Evolutionary conservation across 2,329 filamentous ascomycete species (phyloP), one percentile per base, ranked within the genome.

Genomic region (Didymella arachidicola): DNA sequence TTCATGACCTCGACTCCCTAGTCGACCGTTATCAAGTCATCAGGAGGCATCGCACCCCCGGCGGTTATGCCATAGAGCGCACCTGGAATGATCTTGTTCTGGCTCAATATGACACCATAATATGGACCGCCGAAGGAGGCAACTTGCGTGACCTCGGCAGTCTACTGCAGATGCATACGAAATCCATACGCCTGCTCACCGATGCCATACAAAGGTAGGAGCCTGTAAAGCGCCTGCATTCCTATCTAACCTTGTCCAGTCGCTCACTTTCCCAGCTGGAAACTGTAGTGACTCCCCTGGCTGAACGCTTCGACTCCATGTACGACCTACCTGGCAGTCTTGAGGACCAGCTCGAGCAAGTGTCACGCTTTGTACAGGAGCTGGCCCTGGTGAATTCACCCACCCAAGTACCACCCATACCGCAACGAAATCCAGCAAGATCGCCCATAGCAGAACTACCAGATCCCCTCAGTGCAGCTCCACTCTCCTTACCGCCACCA

Each of bases 51-150:
- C 71, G 76, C 25, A 80, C 77, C 0, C 70, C 68, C 18, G 73
- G 76, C 10, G 78, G 78, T 2, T 78, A 78, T 52, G 72, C 77
- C 1, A 74, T 80, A 22, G 79, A 81, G 55, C 72, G 78, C 44
- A 75, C 72, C 41, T 82, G 80, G 80, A 80, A 76, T 48, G 72
- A 79, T 38, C 64, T 77, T 3, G 77, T 81, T 0, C 44, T 82
- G 7, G 64, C 73, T 5, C 76, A 78, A 58, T 80, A 79, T 65
- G 75, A 76, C 53, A 77, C 73, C 5, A 75, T 82, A 67, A 74
- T 76, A 57, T 82, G 80, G 80, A 82, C 80, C 2, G 74, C 76
- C 1, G 78, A 81, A 27, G 79, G 78, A 12, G 79, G 79, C 1
- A 70, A 71, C 48, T 75, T 82, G 22, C 66, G 73, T 11, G 69